Evolutionary conservation across 768 basidiomycete genomes (phyloP).

Genomic region (Termitomyces sp.): DNA sequence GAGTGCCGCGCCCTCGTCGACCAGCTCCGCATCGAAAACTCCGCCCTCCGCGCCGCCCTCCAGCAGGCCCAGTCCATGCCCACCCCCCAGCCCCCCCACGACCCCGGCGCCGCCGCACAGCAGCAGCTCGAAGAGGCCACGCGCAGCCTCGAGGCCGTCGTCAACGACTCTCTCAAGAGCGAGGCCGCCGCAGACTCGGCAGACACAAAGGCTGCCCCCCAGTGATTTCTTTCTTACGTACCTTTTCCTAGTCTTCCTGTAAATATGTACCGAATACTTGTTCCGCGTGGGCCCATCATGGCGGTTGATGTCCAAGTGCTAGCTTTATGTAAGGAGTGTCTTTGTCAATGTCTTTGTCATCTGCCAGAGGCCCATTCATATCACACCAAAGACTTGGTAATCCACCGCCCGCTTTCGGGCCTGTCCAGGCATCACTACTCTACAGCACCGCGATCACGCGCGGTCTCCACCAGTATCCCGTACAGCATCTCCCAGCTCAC

Average conservation of each 20-base stretch:
- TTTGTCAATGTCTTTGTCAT: conserved; percentile 40
- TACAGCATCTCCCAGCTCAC: conserved; percentile 11
- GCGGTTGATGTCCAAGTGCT: conserved; percentile 25
- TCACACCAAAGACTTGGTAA: background rate
- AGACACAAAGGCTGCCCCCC: background rate
- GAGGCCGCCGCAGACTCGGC: background rate
- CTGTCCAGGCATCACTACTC: too few species aligned
- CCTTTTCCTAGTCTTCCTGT: background rate
- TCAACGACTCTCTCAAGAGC: conserved; percentile 19
- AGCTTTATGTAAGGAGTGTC: conserved; percentile 30
- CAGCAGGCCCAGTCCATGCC: conserved; percentile 28
- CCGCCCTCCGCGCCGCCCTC: conserved; percentile 68
- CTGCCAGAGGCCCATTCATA: conserved; percentile 9
- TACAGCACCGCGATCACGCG: background rate
- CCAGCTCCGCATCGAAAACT: conserved; percentile 80
- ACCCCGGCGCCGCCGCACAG: background rate
- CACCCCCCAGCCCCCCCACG: conserved; percentile 5
- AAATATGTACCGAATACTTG: background rate
- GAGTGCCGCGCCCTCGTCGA: conserved; percentile 89
- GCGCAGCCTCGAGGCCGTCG: conserved; percentile 19
- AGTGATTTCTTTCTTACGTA: too few species aligned
- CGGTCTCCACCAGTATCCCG: conserved; percentile 5
- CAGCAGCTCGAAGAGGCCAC: conserved; percentile 22
- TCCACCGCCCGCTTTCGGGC: background rate
- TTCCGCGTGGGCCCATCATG: conserved; percentile 6